Percentiles rank a stretch among this genome's conserved stretches.
These are phyloP conservation scores for Boletus vermiculosoides DNA, from an alignment of 768 basidiomycete genomes.

Conservation along the genomic window DNA sequence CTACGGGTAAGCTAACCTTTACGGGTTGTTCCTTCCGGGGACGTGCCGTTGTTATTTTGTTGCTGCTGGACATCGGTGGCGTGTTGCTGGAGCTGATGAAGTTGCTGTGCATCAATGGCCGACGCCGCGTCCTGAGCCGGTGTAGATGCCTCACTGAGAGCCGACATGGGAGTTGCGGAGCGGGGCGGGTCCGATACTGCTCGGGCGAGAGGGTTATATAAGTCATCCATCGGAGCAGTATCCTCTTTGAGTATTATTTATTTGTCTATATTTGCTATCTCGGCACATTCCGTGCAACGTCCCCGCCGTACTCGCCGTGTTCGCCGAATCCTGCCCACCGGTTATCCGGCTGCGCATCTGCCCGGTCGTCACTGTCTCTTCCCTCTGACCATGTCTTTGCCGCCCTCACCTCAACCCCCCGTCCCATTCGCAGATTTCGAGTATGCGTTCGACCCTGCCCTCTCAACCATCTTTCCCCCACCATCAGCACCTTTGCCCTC, in stretches of 20 bases:
- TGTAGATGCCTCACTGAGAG: constrained; percentile 67
- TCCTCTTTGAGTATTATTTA: constrained; percentile 18
- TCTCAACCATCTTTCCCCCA: constrained; percentile 55
- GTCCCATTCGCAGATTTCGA: constrained; percentile 67
- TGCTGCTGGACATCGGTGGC: constrained; percentile 37
- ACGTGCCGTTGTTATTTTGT: constrained; percentile 31
- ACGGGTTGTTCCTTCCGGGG: constrained; percentile 38
- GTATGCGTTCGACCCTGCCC: constrained; percentile 64
- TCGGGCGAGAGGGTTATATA: constrained; percentile 30
- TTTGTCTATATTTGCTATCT: constrained; percentile 29
- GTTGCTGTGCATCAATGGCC: constrained; percentile 58
- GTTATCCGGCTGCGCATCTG: constrained; percentile 16
- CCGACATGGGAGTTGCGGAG: constrained; percentile 66
- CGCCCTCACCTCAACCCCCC: constrained; percentile 44
- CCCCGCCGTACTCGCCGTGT: constrained; percentile 7
- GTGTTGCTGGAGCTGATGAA: constrained; percentile 42
- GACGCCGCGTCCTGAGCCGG: constrained; percentile 63
- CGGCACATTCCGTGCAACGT: constrained; percentile 17
- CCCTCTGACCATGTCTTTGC: constrained; percentile 27
- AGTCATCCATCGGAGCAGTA: constrained; percentile 30
- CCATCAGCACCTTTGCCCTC: constrained; percentile 61
- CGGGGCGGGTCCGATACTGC: constrained; percentile 29
- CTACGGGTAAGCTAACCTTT: constrained; percentile 53
- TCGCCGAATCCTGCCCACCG: constrained; percentile 14
- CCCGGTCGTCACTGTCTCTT: constrained; percentile 16